Evolutionary conservation across 345 rosid species (phyloP).

Genomic region (Carallia pectinifolia): DNA sequence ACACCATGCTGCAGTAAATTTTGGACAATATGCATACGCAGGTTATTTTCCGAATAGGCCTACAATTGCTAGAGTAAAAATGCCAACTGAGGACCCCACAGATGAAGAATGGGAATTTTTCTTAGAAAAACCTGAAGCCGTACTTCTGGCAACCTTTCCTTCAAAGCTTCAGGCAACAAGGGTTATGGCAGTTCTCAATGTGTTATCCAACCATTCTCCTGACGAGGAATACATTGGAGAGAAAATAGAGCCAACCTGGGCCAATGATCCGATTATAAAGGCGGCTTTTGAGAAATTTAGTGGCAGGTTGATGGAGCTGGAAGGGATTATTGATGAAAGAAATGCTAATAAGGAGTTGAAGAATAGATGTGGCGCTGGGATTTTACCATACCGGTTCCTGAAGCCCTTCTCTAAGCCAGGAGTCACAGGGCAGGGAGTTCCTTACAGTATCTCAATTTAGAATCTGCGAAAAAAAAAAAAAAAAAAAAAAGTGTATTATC

Average conservation of each 20-base stretch:
- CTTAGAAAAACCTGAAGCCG: conserved; percentile 31
- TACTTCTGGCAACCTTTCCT: conserved; percentile 38
- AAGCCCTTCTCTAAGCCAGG: conserved; percentile 30
- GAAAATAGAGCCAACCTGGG: conserved; percentile 23
- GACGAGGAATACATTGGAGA: conserved; percentile 31
- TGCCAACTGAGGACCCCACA: conserved; percentile 43
- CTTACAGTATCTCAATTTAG: conserved; percentile 31
- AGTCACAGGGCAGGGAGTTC: conserved; percentile 27
- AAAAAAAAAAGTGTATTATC: not conserved
- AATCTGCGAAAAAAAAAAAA: not conserved
- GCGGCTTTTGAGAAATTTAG: conserved; percentile 32
- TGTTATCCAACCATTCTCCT: conserved; percentile 27
- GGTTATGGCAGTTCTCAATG: conserved; percentile 21
- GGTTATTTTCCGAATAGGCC: conserved; percentile 57
- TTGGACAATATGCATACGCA: conserved; percentile 46
- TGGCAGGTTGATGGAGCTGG: conserved; percentile 18
- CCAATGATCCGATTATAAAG: conserved; percentile 21
- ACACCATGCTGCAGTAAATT: conserved; percentile 56
- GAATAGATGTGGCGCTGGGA: conserved; percentile 32
- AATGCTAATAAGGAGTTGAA: conserved; percentile 7
- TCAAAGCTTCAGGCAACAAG: conserved; percentile 47
- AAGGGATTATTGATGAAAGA: conserved; percentile 27
- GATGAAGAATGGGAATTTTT: conserved; percentile 38
- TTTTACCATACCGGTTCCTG: conserved; percentile 23
- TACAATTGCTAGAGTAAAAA: conserved; percentile 37